A percentile compares a stretch with the other conserved stretches of the same genome.
phyloP scores from a whole-genome alignment of 192 early-diverging fungal species.

The Podila epicladia region DNA sequence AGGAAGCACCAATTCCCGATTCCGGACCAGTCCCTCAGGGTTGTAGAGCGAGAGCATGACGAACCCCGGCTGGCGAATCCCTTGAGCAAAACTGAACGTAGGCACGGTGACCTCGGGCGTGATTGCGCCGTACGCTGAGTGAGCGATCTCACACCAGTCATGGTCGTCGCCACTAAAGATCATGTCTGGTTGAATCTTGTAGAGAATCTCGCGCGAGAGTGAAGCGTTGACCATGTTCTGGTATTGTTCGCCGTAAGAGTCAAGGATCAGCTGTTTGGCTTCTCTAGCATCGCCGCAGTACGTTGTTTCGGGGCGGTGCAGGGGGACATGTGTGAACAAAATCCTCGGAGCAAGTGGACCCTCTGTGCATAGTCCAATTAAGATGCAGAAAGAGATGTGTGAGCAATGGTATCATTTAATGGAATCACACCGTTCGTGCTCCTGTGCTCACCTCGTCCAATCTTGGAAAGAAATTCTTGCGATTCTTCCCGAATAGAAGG shows the following conservation, averaged over 20 bases:
- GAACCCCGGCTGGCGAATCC: slow-evolving; percentile 66
- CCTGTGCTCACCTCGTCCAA: slow-evolving; percentile 48
- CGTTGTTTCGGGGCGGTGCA: slow-evolving; percentile 73
- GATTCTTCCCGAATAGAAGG: slow-evolving; percentile 58
- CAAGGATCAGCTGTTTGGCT: slow-evolving; percentile 51
- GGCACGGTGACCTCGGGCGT: slow-evolving; percentile 61
- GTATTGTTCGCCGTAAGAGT: slow-evolving; percentile 87
- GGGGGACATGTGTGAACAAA: slow-evolving; percentile 88
- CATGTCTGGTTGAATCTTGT: slow-evolving; percentile 65
- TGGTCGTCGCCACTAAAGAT: slow-evolving; percentile 96
- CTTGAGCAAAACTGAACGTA: slow-evolving; percentile 77
- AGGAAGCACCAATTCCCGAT: slow-evolving; percentile 57
- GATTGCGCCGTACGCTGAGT: slow-evolving; percentile 17
- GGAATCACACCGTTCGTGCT: no score
- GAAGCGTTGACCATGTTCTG: slow-evolving; percentile 79
- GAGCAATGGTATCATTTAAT: no score
- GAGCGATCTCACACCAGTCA: slow-evolving; percentile 82
- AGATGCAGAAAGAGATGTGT: not conserved
- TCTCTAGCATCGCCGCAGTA: slow-evolving; percentile 79
- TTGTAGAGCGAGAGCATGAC: slow-evolving; percentile 43
- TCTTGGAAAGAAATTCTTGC: slow-evolving; percentile 58
- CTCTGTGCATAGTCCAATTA: slow-evolving; percentile 8
- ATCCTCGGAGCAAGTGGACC: slow-evolving; percentile 60
- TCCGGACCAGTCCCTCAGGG: slow-evolving; percentile 3
- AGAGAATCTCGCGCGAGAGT: slow-evolving; percentile 68